Evolutionary conservation across 2,329 filamentous ascomycete genomes (phyloP), one percentile per base, ranked within the genome.

Genomic region (Penicillium aurantiogriseum): DNA sequence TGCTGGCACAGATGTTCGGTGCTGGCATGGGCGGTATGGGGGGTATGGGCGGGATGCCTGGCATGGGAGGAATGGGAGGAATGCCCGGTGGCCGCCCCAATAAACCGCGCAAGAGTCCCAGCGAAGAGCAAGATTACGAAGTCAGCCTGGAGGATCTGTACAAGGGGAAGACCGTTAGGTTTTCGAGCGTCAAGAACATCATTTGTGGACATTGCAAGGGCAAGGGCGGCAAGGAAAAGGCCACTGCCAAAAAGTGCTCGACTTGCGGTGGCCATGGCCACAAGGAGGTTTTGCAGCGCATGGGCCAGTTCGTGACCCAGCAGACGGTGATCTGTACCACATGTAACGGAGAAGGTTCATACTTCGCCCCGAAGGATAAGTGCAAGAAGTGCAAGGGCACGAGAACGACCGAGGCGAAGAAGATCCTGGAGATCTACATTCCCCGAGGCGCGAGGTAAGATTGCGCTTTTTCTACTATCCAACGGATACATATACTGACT

Each of bases 321-420:
- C 88, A 91, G 69, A 86, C 88, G 7, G 86, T 92, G 38, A 76
- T 87, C 36, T 99, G 94, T 76, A 87, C 89, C 68, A 87, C 88
- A 69, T 99, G 94, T 77, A 83, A 87, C 59, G 93, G 92, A 35
- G 84, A 87, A n/a, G 94, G 94, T 6, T 87, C 88, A 70, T 87
- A 92, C 70, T 96, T 87, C 79, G 93, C 93, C 76, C 91, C 96
- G 71, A 97, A 97, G 81, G 94, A 99, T 71, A 91, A 91, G 72
- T 99, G 94, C 82, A 96, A 96, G 83, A 97, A 94, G 81, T 99
- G 94, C 85, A 97, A 97, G 79, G 94, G 94, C 70, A 90, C 90
- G 75, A 85, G 91, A 61, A 92, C 91, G 15, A 86, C 87, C 44
- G 88, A 92, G 69, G 90, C 94, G 77, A 94, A 90, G 77, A 99